Percentiles rank a stretch among this genome's conserved stretches.
Evolutionary conservation across 768 basidiomycete species (phyloP).

Genomic region (Serendipita sp.): DNA sequence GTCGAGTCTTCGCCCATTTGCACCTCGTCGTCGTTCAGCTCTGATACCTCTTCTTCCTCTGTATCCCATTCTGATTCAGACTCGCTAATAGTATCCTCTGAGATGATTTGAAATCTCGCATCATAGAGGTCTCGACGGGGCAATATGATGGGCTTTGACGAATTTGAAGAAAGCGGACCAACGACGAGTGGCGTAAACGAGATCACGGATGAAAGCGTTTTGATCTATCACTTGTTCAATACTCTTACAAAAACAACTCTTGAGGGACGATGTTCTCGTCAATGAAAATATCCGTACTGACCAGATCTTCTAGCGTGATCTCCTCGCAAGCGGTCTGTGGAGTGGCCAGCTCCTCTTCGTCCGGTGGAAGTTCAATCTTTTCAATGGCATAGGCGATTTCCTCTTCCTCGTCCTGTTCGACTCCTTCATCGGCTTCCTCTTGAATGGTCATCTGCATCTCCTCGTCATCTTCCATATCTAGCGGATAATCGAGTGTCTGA

Average conservation of each 20-base stretch:
- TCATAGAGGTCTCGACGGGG: conserved; percentile 83
- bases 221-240: conserved; percentile 29
- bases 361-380: background rate
- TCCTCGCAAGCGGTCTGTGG: conserved; percentile 5
- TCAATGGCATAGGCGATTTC: background rate
- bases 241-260: too few species aligned
- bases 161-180: conserved; percentile 23
- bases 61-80: conserved; percentile 13
- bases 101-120: conserved; percentile 84
- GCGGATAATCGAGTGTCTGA: background rate
- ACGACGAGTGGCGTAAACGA: conserved; percentile 63
- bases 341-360: background rate
- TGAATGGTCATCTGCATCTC: background rate
- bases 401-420: background rate
- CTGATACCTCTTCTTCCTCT: conserved; percentile 13
- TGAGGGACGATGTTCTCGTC: background rate
- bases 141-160: conserved; percentile 22
- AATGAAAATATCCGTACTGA: conserved; percentile 12
- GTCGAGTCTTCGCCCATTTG: background rate
- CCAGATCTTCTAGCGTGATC: conserved; percentile 8
- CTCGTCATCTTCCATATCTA: background rate
- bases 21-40: background rate
- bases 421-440: too few species aligned
- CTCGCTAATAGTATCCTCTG: conserved; percentile 28
- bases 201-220: conserved; percentile 49